These are phyloP conservation scores for Penicillium sp. DNA, from an alignment of 2,329 filamentous ascomycete species.

Conservation along the genomic window DNA sequence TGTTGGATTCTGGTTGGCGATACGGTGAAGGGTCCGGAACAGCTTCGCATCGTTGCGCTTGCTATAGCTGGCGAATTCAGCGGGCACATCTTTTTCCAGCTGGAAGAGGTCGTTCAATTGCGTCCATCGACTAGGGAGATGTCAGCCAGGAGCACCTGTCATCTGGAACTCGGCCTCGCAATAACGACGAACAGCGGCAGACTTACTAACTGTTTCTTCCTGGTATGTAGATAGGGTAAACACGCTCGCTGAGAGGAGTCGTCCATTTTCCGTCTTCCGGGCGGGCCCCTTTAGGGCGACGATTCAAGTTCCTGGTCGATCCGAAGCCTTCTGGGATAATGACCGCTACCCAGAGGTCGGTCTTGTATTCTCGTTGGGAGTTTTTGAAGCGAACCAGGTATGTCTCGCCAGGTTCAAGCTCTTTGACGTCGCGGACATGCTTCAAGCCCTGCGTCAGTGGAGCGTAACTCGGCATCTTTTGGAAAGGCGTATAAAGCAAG, in stretches of 20 bases:
- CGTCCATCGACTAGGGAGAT: conserved; percentile 9
- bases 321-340: conserved; percentile 6
- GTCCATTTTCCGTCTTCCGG: conserved; percentile 5
- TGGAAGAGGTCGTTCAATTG: conserved; percentile 8
- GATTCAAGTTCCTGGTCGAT: conserved; percentile 1
- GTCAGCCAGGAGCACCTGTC: background rate
- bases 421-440: background rate
- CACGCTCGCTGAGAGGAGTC: conserved; percentile 4
- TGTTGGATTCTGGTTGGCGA: conserved; percentile 4
- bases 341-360: conserved; percentile 15
- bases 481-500: background rate
- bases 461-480: conserved; percentile 2
- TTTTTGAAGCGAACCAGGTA: conserved; percentile 15
- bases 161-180: too few relatives aligned
- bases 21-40: conserved; percentile 5
- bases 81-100: background rate
- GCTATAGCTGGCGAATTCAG: background rate
- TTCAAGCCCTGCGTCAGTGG: conserved; percentile 1
- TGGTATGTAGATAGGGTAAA: conserved; percentile 14
- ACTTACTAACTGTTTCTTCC: conserved; percentile 19
- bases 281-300: conserved; percentile 9
- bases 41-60: conserved; percentile 2
- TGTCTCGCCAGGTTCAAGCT: conserved; percentile 6
- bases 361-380: conserved; percentile 2
- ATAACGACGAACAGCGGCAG: background rate